A percentile compares a stretch with the other conserved stretches of the same genome.
Evolutionary conservation across 805 yeast species (phyloP).

Genomic region (Candida verbasci): DNA sequence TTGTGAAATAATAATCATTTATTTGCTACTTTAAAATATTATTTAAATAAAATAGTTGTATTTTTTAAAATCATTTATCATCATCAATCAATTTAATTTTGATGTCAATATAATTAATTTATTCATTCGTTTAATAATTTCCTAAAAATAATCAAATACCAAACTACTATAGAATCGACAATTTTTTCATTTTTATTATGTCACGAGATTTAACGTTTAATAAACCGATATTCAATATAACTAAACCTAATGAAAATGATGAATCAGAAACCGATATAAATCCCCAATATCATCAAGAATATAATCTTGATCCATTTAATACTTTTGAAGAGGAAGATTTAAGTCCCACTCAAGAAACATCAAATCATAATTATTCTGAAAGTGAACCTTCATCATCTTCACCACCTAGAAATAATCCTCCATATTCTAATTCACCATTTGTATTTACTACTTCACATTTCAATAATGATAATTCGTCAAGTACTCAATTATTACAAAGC

Average conservation of each 20-base stretch:
- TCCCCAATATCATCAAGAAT: neutral
- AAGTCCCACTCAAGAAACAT: neutral
- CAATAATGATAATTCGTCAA: neutral
- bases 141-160: too few species aligned
- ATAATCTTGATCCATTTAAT: neutral
- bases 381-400: too few species aligned
- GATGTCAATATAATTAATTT: too few species aligned
- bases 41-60: too few species aligned
- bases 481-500: neutral
- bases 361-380: neutral
- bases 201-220: constrained; percentile 15
- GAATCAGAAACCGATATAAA: neutral
- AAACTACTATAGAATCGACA: too few species aligned
- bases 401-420: too few species aligned
- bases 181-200: too few species aligned
- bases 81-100: too few species aligned
- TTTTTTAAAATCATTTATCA: too few species aligned
- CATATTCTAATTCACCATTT: neutral
- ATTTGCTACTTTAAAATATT: too few species aligned
- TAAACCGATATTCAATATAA: constrained; percentile 15
- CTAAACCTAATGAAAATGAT: neutral
- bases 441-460: neutral
- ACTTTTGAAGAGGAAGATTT: neutral
- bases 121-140: too few species aligned
- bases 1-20: too few species aligned